A percentile compares a stretch with the other conserved stretches of the same genome.
These are phyloP conservation scores for Annulohypoxylon bovei DNA, from an alignment of 495 filamentous ascomycete species.

Conservation along the genomic window DNA sequence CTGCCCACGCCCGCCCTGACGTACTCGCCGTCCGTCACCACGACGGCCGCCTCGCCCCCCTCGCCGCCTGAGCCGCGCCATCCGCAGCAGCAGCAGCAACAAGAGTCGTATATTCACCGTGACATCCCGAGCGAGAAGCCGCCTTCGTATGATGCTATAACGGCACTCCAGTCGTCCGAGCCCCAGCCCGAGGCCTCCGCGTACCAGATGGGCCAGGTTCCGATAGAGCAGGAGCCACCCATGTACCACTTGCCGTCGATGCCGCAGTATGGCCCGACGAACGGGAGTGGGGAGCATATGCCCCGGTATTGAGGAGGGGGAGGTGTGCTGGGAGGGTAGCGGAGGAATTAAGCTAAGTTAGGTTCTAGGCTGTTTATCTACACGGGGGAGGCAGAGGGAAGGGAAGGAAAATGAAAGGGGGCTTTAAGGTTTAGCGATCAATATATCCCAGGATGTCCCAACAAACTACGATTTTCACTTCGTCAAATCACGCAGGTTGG, in stretches of 20 bases:
- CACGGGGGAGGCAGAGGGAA: background rate
- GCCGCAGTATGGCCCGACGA: background rate
- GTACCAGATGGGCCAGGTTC: conserved; percentile 38
- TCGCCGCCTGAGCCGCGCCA: conserved; percentile 16
- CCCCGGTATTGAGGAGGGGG: conserved; percentile 17
- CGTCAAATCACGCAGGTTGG: background rate
- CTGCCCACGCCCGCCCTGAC: conserved; percentile 33
- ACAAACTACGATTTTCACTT: background rate
- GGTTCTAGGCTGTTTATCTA: background rate
- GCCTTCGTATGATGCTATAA: conserved; percentile 22
- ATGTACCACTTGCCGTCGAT: conserved; percentile 19
- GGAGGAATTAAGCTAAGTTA: background rate
- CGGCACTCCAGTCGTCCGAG: conserved; percentile 32
- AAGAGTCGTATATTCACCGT: background rate
- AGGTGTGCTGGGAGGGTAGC: background rate
- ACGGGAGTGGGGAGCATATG: conserved; percentile 31
- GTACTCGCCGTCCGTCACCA: conserved; percentile 24
- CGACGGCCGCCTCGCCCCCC: conserved; percentile 12
- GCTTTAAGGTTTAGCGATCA: background rate
- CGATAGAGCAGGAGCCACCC: conserved; percentile 13
- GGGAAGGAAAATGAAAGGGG: background rate
- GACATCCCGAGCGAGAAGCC: conserved; percentile 23
- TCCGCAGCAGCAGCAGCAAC: background rate
- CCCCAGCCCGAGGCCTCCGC: conserved; percentile 35
- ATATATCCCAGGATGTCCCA: conserved; percentile 14